Percentiles rank a stretch among this genome's conserved stretches.
phyloP scores from a whole-genome alignment of 2,329 filamentous ascomycete species.

The Ceratocystis harringtonii region DNA sequence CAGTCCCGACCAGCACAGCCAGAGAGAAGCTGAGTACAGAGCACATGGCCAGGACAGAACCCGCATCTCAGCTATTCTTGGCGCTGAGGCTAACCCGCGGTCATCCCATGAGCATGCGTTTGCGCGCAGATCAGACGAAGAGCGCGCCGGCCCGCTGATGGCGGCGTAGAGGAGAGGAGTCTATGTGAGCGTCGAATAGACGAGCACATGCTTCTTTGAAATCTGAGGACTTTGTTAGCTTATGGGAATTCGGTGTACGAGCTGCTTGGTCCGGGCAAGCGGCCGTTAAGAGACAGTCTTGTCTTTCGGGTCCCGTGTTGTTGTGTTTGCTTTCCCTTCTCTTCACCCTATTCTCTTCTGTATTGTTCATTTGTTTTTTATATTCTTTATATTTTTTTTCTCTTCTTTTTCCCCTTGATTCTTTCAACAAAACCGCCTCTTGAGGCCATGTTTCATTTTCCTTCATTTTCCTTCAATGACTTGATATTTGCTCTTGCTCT shows the following conservation, averaged over 20 bases:
- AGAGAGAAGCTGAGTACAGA: conserved; percentile 29
- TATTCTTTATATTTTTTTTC: conserved; percentile 13
- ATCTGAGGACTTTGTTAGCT: conserved; percentile 2
- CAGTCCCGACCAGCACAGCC: conserved; percentile 32
- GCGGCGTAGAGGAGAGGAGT: not conserved
- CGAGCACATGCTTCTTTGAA: conserved; percentile 1
- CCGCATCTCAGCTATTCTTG: conserved; percentile 47
- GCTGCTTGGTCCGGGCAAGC: conserved; percentile 6
- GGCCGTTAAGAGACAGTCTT: conserved; percentile 4
- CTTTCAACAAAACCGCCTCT: not conserved
- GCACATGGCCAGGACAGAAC: conserved; percentile 34
- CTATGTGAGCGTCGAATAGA: not conserved
- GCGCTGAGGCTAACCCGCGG: conserved; percentile 42
- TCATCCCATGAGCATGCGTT: conserved; percentile 27
- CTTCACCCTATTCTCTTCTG: conserved; percentile 7
- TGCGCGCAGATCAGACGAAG: conserved; percentile 40
- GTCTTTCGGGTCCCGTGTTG: conserved; percentile 9
- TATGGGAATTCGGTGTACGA: conserved; percentile 4
- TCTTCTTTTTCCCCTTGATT: conserved; percentile 3
- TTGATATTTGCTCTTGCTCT: not conserved
- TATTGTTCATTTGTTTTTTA: conserved; percentile 7
- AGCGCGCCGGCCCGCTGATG: not conserved
- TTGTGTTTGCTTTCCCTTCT: conserved; percentile 9
- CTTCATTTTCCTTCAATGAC: conserved; percentile 6
- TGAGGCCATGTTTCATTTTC: conserved; percentile 5